Base-by-base conservation (phyloP, 192 early-diverging fungal genomes). In the Helicostylum pulchrum region DNA sequence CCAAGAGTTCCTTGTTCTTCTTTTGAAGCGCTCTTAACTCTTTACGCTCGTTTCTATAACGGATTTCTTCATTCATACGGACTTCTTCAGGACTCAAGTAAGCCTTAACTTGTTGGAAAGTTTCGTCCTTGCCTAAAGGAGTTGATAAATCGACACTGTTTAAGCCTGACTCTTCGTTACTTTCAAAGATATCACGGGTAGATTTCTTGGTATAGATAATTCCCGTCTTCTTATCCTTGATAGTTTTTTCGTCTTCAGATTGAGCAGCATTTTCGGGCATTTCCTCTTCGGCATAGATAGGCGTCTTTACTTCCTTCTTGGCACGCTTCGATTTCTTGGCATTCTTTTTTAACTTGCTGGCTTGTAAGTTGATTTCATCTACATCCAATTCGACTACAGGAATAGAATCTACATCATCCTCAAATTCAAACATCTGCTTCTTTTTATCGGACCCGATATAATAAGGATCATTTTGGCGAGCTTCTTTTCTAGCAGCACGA, bases 361-460 rank as follows among this genome's bases (percentile, higher is more conserved):
- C 62, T 31, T 20, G 11, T 14, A 50, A 36, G 15, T 68, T 64
- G 42, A 85, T 75, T 10, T 79, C 83, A 56, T 83, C 80, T 51
- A 92, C 75, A 50, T 79, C 80, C 20, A 95, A 76, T 31, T 84
- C 74, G 3, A 95, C 87, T 50, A 95, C 87, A 3, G 92, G 92
- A 57, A 95, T 94, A 11, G 81, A 80, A 62, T 95, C 88, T 0
- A 93, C 89, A 66, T 89, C 83, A 20, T 84, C 83, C 7, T 68
- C 70, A 47, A 73, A 30, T 45, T 50, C 56, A 34, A 65, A 32
- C 46, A 73, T 44, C 23, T 65, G 42, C 3, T 62, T 73, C 51
- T 78, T 79, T 3, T 67, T 39, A 26, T 73, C 65, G 36, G 36
- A 60, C 42, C 81, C 79, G 58, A 88, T 90, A 57, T 93, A 88